A percentile compares a stretch with the other conserved stretches of the same genome.
Evolutionary conservation across 2,329 filamentous ascomycete species (phyloP).

Genomic region (Coniella vitis): DNA sequence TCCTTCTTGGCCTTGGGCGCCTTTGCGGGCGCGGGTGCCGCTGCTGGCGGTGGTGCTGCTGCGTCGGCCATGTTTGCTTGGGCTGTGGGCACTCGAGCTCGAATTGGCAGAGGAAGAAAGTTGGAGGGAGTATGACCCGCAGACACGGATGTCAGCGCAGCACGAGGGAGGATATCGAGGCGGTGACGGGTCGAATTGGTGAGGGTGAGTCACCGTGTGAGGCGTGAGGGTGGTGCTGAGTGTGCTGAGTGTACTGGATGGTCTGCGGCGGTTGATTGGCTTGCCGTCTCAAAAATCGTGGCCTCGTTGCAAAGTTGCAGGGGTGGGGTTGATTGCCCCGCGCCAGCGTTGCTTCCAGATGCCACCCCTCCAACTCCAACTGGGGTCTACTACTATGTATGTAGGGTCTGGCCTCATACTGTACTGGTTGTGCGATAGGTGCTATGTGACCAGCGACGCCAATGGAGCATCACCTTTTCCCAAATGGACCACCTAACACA

Average conservation of each 20-base stretch:
- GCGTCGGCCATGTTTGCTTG: constrained; percentile 10
- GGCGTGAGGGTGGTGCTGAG: background rate
- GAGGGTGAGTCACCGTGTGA: constrained; percentile 1
- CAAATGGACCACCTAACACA: background rate
- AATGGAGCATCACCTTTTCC: too few relatives aligned
- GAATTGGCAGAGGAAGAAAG: background rate
- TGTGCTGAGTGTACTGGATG: background rate
- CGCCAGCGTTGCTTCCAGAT: background rate
- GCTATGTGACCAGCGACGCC: too few relatives aligned
- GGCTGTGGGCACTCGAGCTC: background rate
- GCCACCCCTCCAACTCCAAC: constrained; percentile 12
- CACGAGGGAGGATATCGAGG: background rate
- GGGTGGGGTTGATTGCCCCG: constrained; percentile 7
- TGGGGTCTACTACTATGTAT: too few relatives aligned
- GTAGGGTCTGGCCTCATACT: too few relatives aligned
- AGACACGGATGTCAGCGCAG: background rate
- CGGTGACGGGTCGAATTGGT: background rate
- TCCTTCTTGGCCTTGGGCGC: constrained; percentile 41
- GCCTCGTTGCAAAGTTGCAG: constrained; percentile 11
- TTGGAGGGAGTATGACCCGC: too few relatives aligned
- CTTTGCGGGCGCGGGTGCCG: constrained; percentile 19
- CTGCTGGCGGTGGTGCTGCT: constrained; percentile 7
- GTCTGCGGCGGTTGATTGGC: background rate
- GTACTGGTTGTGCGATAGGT: too few relatives aligned
- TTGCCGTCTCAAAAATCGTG: constrained; percentile 12